Conservation (phyloP, 2,329 filamentous ascomycete genomes). For the Aspergillus fijiensis region DNA sequence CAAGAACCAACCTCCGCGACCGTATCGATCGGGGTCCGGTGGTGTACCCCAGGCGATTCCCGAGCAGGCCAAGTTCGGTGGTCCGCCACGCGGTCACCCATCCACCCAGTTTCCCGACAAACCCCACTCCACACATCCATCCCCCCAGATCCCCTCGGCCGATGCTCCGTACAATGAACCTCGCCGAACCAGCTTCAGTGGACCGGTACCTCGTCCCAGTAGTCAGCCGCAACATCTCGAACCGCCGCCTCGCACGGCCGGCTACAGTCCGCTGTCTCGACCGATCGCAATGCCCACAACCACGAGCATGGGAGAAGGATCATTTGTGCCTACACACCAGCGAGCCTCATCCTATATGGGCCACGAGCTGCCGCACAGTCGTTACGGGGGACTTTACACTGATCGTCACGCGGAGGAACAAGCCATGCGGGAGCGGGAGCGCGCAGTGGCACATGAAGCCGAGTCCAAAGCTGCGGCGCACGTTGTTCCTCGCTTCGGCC, state of each 20-base stretch:
- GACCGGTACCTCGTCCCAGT: slow-evolving; percentile 43
- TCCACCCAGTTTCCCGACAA: slow-evolving; percentile 39
- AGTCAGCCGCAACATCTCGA: slow-evolving; percentile 44
- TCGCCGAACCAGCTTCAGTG: slow-evolving; percentile 46
- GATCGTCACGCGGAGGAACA: slow-evolving; percentile 40
- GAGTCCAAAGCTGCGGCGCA: slow-evolving; percentile 30
- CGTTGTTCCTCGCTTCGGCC: slow-evolving; percentile 30
- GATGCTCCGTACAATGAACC: slow-evolving; percentile 36
- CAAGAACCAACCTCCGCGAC: slow-evolving; percentile 40
- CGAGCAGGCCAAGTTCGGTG: slow-evolving; percentile 36
- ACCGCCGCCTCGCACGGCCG: slow-evolving; percentile 29
- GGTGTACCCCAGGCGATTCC: slow-evolving; percentile 26
- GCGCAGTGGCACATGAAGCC: slow-evolving; percentile 28
- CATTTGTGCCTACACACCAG: slow-evolving; percentile 26
- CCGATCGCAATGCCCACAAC: slow-evolving; percentile 20
- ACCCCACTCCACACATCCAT: slow-evolving; percentile 33
- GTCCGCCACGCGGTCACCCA: slow-evolving; percentile 29
- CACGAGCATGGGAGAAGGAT: slow-evolving; percentile 20
- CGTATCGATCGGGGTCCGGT: slow-evolving; percentile 40
- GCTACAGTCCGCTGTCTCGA: slow-evolving; percentile 38
- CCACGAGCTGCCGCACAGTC: slow-evolving; percentile 32
- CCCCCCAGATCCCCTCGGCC: slow-evolving; percentile 35
- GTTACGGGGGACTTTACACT: slow-evolving; percentile 34
- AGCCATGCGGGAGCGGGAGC: slow-evolving; percentile 36
- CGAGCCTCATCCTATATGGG: slow-evolving; percentile 31